A percentile compares a stretch with the other conserved stretches of the same genome.
Conservation (phyloP, 139 green algal genomes). For the Chlorella sp. region DNA sequence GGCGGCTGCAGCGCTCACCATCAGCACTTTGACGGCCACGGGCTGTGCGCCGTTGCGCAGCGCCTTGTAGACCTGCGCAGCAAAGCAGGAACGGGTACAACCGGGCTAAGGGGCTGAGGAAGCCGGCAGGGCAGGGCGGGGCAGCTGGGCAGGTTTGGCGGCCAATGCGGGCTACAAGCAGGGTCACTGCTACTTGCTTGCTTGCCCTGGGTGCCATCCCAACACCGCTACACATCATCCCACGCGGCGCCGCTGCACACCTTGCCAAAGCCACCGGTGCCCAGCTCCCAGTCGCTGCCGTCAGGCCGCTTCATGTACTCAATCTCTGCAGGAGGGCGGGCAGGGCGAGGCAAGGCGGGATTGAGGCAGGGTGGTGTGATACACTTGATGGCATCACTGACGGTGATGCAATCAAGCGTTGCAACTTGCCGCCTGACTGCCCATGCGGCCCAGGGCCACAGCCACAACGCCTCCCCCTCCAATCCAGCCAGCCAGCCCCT, state of each 20-base stretch:
- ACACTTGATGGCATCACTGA: no score
- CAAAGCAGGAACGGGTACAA: no score
- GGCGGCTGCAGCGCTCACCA: no score
- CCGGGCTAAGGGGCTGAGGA: no score
- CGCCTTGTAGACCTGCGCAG: constrained; percentile 57
- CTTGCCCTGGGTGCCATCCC: no score
- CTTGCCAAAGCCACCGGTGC: constrained; percentile 48
- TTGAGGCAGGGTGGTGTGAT: not conserved
- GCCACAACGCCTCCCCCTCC: no score
- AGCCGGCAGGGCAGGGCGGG: not conserved
- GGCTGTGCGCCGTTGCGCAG: constrained; percentile 49
- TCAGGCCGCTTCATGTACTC: constrained; percentile 42
- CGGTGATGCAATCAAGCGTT: no score
- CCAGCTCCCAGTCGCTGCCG: constrained; percentile 52
- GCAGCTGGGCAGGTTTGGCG: no score
- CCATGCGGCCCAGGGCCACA: no score
- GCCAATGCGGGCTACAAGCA: not conserved
- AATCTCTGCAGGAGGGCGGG: constrained; percentile 20
- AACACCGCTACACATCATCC: no score
- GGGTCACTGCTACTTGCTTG: not conserved
- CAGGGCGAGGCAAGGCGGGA: not conserved
- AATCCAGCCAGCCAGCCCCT: no score
- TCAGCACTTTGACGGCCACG: constrained; percentile 48
- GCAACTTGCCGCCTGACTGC: no score
- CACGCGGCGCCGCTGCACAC: not conserved